These are phyloP conservation scores for Capsicum chinense DNA, from an alignment of 257 asterid species.

Conservation along the genomic window DNA sequence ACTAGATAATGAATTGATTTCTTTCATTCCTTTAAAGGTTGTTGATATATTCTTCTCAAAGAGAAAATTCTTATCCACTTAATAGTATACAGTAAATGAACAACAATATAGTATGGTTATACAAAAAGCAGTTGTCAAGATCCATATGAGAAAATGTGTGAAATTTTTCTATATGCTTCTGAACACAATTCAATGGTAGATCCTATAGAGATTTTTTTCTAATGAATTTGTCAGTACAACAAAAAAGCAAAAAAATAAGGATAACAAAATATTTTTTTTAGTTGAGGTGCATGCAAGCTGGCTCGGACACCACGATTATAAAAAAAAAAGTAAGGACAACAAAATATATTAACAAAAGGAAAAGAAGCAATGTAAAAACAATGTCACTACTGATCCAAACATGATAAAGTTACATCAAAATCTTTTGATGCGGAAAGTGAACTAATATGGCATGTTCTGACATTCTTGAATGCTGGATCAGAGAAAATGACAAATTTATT, in stretches of 20 bases:
- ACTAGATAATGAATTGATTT: conserved; percentile 15
- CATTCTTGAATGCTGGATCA: conserved; percentile 7
- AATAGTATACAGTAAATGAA: neutral
- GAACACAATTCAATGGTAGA: no score
- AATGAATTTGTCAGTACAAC: no score
- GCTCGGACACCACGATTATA: no score
- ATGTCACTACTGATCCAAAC: neutral
- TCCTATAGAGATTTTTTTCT: no score
- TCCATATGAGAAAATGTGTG: neutral
- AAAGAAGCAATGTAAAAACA: no score
- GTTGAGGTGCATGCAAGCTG: no score
- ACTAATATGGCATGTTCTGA: neutral
- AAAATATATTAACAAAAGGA: no score
- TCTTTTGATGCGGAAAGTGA: neutral
- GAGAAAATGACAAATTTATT: neutral
- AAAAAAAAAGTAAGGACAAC: no score
- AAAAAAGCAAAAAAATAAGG: no score
- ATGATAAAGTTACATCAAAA: neutral
- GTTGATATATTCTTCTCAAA: neutral
- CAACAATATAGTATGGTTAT: neutral
- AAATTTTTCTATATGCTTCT: no score
- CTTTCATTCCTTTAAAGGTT: neutral
- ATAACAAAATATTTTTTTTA: no score
- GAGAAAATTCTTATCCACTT: neutral
- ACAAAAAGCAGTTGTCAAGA: conserved; percentile 7